Conservation (phyloP, 768 basidiomycete species). For the Agaricus subrufescens region DNA sequence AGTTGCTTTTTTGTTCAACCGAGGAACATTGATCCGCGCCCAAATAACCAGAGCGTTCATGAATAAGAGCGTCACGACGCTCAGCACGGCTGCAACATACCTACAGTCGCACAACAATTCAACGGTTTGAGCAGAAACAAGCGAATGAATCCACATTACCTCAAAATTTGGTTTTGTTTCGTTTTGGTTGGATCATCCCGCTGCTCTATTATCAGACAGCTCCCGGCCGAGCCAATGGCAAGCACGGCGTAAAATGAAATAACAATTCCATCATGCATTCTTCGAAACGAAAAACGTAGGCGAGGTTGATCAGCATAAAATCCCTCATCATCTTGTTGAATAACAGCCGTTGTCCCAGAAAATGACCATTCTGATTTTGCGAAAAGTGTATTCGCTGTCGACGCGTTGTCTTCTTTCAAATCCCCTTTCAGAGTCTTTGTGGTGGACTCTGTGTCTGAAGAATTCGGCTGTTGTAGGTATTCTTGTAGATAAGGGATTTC, state of each 20-base stretch:
- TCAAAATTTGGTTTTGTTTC: slow-evolving; percentile 16
- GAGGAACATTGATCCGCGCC: slow-evolving; percentile 17
- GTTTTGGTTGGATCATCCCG: slow-evolving; percentile 12
- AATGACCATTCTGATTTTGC: slow-evolving; percentile 1
- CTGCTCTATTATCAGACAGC: slow-evolving; percentile 14
- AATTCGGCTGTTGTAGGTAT: neutral
- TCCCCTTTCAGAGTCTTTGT: neutral
- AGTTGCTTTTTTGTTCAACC: slow-evolving; percentile 16
- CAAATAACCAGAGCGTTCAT: slow-evolving; percentile 16
- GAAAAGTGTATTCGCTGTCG: neutral
- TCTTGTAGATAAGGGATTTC: slow-evolving; percentile 7
- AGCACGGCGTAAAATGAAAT: slow-evolving; percentile 18
- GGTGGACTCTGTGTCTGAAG: neutral
- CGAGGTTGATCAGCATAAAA: slow-evolving; percentile 20
- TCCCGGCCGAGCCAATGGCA: slow-evolving; percentile 21
- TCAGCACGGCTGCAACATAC: slow-evolving; percentile 23
- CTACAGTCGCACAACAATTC: slow-evolving; percentile 10
- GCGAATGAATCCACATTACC: slow-evolving; percentile 5
- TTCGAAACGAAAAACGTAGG: slow-evolving; percentile 24
- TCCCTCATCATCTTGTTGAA: neutral
- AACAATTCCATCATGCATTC: slow-evolving; percentile 17
- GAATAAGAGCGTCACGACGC: slow-evolving; percentile 18
- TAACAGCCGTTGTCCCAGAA: slow-evolving; percentile 3
- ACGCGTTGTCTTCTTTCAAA: neutral
- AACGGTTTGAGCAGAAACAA: neutral